Evolutionary conservation across 2,329 filamentous ascomycete genomes (phyloP).

Genomic region (Fusarium liriodendri): DNA sequence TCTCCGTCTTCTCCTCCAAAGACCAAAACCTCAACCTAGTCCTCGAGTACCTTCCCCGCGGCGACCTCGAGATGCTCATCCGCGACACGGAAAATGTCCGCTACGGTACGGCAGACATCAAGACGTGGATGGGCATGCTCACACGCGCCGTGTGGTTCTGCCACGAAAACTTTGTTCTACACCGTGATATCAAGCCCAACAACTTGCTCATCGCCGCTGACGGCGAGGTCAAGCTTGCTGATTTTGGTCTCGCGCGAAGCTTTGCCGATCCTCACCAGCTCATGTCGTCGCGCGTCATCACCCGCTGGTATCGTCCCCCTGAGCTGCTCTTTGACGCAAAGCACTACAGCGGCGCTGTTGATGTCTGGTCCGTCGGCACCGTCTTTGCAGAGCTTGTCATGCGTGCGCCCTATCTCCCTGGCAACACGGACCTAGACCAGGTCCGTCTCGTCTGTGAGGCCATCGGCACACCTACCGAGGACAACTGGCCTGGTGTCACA

Average conservation of each 20-base stretch:
- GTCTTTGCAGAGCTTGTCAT: conserved; percentile 93
- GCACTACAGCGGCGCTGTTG: conserved; percentile 90
- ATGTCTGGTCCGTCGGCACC: conserved; percentile 93
- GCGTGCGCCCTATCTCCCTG: conserved; percentile 84
- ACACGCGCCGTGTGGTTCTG: conserved; percentile 94
- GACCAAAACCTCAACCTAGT: conserved; percentile 97
- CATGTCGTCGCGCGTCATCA: conserved; percentile 97
- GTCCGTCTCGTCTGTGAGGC: conserved; percentile 85
- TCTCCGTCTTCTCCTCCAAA: conserved; percentile 94
- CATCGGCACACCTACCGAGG: conserved; percentile 91
- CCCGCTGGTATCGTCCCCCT: conserved; percentile 93
- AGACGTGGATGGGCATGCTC: conserved; percentile 99
- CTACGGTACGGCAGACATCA: conserved; percentile 91
- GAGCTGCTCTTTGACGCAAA: conserved; percentile 92
- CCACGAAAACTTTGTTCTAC: conserved; percentile 92
- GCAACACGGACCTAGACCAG: conserved; percentile 87
- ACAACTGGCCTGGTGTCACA: conserved; percentile 93
- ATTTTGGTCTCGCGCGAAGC: conserved; percentile 93
- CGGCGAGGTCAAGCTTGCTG: conserved; percentile 93
- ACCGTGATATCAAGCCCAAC: conserved; percentile 99
- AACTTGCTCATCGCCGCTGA: conserved; percentile 95
- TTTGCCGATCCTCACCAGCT: conserved; percentile 88
- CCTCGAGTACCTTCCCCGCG: conserved; percentile 91
- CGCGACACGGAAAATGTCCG: conserved; percentile 81
- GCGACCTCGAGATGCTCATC: conserved; percentile 94